Evolutionary conservation across 2,329 filamentous ascomycete species (phyloP).

Genomic region (Colletotrichum sp.): DNA sequence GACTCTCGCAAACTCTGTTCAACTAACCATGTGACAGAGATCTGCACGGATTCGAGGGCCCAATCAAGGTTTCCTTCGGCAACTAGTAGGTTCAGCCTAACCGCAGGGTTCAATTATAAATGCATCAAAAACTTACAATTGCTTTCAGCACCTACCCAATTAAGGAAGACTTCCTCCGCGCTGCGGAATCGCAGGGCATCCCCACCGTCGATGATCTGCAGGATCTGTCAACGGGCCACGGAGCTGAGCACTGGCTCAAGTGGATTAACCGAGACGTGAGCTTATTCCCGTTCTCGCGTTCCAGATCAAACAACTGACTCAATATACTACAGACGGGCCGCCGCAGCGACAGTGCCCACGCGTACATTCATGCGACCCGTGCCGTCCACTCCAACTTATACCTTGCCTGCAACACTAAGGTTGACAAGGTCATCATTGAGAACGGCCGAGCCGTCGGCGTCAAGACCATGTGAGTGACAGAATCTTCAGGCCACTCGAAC

Average conservation of each 20-base stretch:
- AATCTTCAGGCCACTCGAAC: not conserved
- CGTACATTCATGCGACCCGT: constrained; percentile 78
- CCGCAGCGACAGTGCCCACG: constrained; percentile 78
- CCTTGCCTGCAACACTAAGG: constrained; percentile 76
- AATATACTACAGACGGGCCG: constrained; percentile 61
- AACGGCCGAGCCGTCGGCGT: constrained; percentile 75
- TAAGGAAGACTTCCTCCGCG: constrained; percentile 80
- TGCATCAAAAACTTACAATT: not conserved
- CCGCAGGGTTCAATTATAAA: not conserved
- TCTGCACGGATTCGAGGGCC: constrained; percentile 78
- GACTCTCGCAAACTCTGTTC: not conserved
- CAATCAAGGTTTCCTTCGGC: constrained; percentile 83
- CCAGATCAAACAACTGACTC: not conserved
- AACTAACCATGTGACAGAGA: constrained; percentile 45
- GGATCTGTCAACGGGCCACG: constrained; percentile 71
- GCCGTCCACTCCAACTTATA: constrained; percentile 74
- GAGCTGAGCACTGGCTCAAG: constrained; percentile 84
- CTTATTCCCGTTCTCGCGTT: not conserved
- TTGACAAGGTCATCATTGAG: constrained; percentile 78
- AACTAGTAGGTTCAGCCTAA: constrained; percentile 57
- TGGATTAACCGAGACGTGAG: constrained; percentile 76
- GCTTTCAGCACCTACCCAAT: constrained; percentile 70
- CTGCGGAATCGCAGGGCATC: constrained; percentile 76
- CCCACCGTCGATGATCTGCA: constrained; percentile 77
- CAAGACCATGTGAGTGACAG: constrained; percentile 58